Conservation (phyloP, 768 basidiomycete genomes). For the Trametes meyenii region DNA sequence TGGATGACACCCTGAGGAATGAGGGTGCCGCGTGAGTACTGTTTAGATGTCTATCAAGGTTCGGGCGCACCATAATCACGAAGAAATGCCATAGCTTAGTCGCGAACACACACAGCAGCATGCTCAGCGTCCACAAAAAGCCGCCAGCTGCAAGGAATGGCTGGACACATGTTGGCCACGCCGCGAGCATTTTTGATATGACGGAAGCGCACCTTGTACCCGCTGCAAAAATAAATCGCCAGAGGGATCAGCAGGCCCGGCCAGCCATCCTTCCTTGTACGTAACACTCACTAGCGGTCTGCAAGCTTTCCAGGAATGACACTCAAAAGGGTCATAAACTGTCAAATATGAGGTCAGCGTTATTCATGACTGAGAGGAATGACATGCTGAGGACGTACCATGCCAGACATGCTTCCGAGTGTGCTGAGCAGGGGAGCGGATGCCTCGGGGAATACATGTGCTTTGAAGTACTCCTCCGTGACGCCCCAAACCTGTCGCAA, state of each 20-base stretch:
- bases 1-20: conserved; percentile 23
- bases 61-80: conserved; percentile 20
- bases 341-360: not conserved
- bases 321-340: conserved; percentile 29
- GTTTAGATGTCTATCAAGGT: not conserved
- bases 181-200: not conserved
- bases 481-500: conserved; percentile 36
- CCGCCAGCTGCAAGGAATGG: conserved; percentile 25
- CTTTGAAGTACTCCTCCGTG: conserved; percentile 40
- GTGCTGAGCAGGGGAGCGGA: conserved; percentile 27
- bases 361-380: not conserved
- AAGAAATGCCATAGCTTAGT: conserved; percentile 31
- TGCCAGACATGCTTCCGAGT: conserved; percentile 27
- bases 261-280: not conserved
- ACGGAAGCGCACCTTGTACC: conserved; percentile 19
- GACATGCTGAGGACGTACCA: conserved; percentile 13
- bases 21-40: not conserved
- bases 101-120: conserved; percentile 26
- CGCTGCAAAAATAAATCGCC: conserved; percentile 5
- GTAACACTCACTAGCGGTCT: conserved; percentile 27
- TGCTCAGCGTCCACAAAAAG: conserved; percentile 31
- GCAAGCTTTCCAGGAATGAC: conserved; percentile 27
- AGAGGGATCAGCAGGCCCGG: not conserved
- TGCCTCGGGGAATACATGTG: conserved; percentile 27
- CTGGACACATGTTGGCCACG: conserved; percentile 9